Evolutionary conservation across 2,329 filamentous ascomycete genomes (phyloP), one percentile per base, ranked within the genome.

Genomic region (Rutstroemia sydowiana): DNA sequence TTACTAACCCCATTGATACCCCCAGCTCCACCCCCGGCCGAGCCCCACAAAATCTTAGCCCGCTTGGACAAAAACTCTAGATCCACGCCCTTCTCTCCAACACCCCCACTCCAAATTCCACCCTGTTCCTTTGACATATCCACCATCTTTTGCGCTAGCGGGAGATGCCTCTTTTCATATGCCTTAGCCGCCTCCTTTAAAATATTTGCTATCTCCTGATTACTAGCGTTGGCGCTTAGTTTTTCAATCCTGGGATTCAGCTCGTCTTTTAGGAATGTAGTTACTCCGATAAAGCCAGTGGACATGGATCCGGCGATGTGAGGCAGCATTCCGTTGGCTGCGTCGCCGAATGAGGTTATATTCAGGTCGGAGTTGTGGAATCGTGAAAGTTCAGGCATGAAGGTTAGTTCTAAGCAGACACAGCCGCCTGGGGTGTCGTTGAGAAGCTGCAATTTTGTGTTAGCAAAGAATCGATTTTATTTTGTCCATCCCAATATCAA

Each of bases 221-320:
- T 46, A 34, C 47, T 52, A 13, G 54, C 54, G 45, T 51, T 28
- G n/a, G 47, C 21, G 14, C 16, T 30, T 18, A 56, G 40, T 7
- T 8, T 31, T 26, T 31, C 14, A 20, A 54, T 32, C 21, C 44
- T 51, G 10, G 54, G 48, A 46, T 54, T 54, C 14, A 56, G 44
- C 26, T 54, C 39, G n/a, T 54, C 43, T 14, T 48, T 32, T 2
- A 54, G 21, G n/a, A 56, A 56, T 13, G 41, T 54, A 41, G 54
- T 52, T 13, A 48, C 45, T 7, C 52, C 52, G 26, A 54, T 54
- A 23, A 51, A 56, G 5, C 48, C 52, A 16, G 44, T 51, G 31
- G 48, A 50, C 54, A 56, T 52, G 26, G 52, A 54, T n/a, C 52
- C 54, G 13, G 30, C 52, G 20, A 51, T 51, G 20, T 56, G 52